Conservation (phyloP, 345 rosid species). For the Salix brachista region DNA sequence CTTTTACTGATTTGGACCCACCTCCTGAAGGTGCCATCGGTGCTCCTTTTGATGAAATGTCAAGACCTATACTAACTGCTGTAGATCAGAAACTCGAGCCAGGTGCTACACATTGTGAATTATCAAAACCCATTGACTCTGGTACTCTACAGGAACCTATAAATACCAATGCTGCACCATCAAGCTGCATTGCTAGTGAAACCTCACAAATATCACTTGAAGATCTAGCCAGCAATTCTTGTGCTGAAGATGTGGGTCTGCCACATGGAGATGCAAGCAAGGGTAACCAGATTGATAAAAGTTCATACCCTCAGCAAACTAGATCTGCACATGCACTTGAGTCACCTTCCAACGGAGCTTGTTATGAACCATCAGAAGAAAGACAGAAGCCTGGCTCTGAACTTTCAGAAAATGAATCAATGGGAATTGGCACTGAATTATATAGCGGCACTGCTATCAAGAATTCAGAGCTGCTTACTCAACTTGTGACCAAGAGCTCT, state of each 20-base stretch:
- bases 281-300: conserved; percentile 12
- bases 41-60: neutral
- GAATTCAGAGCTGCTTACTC: conserved; percentile 1
- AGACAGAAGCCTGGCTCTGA: conserved; percentile 1
- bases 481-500: conserved; percentile 1
- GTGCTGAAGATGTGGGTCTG: conserved; percentile 7
- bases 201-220: conserved; percentile 10
- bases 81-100: conserved; percentile 10
- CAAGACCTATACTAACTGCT: neutral
- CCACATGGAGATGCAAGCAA: conserved; percentile 11
- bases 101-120: conserved; percentile 13
- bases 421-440: neutral
- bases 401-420: neutral
- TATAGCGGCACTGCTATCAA: conserved; percentile 1
- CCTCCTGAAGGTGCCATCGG: conserved; percentile 14
- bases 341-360: neutral
- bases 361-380: conserved; percentile 21
- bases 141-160: conserved; percentile 2
- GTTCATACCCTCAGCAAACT: conserved; percentile 14
- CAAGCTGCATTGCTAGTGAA: conserved; percentile 15
- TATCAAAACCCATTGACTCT: conserved; percentile 21
- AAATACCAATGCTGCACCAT: conserved; percentile 1
- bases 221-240: conserved; percentile 15
- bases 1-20: conserved; percentile 4
- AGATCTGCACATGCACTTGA: neutral